These are phyloP conservation scores for Xylaria sp. DNA, from an alignment of 2,329 filamentous ascomycete species.

Conservation along the genomic window DNA sequence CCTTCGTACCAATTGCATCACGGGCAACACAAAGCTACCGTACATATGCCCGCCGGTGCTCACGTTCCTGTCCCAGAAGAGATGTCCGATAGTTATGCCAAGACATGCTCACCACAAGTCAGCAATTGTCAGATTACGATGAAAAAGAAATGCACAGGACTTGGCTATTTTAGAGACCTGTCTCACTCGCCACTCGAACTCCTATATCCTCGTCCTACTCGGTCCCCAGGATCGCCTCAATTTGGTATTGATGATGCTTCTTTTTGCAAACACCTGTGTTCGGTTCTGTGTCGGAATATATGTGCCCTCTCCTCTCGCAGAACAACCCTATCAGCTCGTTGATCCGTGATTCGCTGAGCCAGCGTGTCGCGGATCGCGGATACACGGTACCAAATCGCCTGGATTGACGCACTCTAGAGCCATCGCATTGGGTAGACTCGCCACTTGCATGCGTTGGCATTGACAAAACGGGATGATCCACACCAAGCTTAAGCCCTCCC, in stretches of 20 bases:
- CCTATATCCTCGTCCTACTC: not conserved
- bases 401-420: slow-evolving; percentile 22
- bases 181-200: slow-evolving; percentile 4
- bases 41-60: not conserved
- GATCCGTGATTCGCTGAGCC: slow-evolving; percentile 27
- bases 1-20: slow-evolving; percentile 27
- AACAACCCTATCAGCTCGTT: not conserved
- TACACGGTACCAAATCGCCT: slow-evolving; percentile 31
- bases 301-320: slow-evolving; percentile 9
- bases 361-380: slow-evolving; percentile 29
- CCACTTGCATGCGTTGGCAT: slow-evolving; percentile 38
- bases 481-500: slow-evolving; percentile 15
- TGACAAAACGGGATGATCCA: slow-evolving; percentile 39
- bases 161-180: slow-evolving; percentile 6
- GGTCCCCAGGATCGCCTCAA: slow-evolving; percentile 1
- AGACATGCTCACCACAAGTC: slow-evolving; percentile 21
- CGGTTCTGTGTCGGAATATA: slow-evolving; percentile 10
- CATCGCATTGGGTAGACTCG: slow-evolving; percentile 34
- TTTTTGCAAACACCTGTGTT: slow-evolving; percentile 9
- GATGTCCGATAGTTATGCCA: slow-evolving; percentile 9
- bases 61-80: slow-evolving; percentile 5
- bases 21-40: slow-evolving; percentile 15
- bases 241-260: slow-evolving; percentile 4
- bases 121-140: slow-evolving; percentile 25
- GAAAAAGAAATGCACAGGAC: slow-evolving; percentile 15